A percentile compares a stretch with the other conserved stretches of the same genome.
phyloP scores from a whole-genome alignment of 1,284 basidiomycete species.

The Marasmius sp. region DNA sequence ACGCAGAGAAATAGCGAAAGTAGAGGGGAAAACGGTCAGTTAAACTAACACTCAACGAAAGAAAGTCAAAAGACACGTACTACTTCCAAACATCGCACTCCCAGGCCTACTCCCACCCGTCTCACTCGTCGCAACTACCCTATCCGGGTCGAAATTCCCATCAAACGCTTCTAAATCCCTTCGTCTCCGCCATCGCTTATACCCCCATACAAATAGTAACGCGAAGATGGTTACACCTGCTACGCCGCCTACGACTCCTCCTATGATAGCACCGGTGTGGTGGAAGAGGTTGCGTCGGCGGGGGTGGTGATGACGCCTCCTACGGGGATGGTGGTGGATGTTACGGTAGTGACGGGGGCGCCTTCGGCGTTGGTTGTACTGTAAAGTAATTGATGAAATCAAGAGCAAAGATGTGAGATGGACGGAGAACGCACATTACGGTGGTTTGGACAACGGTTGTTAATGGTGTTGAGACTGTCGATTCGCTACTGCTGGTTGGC shows the following conservation, averaged over 20 bases:
- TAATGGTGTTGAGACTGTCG: not conserved
- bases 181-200: not conserved
- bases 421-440: not conserved
- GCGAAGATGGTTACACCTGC: slow-evolving; percentile 3
- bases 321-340: not conserved
- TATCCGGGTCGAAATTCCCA: slow-evolving; percentile 16
- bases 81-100: not conserved
- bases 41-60: too few species aligned
- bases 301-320: not conserved
- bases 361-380: not conserved
- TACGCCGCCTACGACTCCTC: slow-evolving; percentile 1
- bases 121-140: not conserved
- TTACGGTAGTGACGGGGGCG: not conserved
- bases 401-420: not conserved
- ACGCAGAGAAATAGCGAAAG: not conserved
- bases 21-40: too few species aligned
- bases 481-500: not conserved
- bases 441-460: not conserved
- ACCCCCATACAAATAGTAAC: not conserved
- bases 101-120: not conserved
- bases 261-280: not conserved
- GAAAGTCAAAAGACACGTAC: not conserved
- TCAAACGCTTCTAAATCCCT: slow-evolving; percentile 9
- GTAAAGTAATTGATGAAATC: not conserved
- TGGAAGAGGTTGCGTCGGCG: too few species aligned